Evolutionary conservation across 2,329 filamentous ascomycete genomes (phyloP).

Genomic region (Ophiognomonia clavigignenti-juglandacearum): DNA sequence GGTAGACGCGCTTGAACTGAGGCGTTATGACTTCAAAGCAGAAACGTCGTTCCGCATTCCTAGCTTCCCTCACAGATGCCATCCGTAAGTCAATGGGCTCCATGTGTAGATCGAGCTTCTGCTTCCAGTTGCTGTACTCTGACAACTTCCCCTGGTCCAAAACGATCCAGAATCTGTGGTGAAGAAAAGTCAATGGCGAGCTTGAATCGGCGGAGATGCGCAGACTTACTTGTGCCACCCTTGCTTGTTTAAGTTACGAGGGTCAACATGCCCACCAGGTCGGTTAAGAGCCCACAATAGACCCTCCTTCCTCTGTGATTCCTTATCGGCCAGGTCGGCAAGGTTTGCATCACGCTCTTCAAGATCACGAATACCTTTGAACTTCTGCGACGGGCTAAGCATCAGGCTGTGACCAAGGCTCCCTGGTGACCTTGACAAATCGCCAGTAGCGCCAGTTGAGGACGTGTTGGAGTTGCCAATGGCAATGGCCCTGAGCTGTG

Average conservation of each 20-base stretch:
- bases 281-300: conserved; percentile 90
- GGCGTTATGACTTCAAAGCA: conserved; percentile 99
- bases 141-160: conserved; percentile 94
- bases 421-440: conserved; percentile 54
- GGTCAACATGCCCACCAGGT: conserved; percentile 91
- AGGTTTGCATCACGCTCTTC: conserved; percentile 72
- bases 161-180: conserved; percentile 91
- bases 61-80: conserved; percentile 92
- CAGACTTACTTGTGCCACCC: conserved; percentile 91
- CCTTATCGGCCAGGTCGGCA: conserved; percentile 46
- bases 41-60: conserved; percentile 90
- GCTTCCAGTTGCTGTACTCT: conserved; percentile 99
- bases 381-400: conserved; percentile 57
- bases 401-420: conserved; percentile 41
- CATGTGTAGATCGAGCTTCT: conserved; percentile 93
- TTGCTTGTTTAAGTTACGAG: conserved; percentile 91
- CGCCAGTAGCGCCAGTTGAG: conserved; percentile 27
- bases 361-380: conserved; percentile 88
- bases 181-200: conserved; percentile 14
- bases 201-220: background rate
- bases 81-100: conserved; percentile 96
- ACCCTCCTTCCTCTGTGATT: conserved; percentile 81
- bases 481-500: conserved; percentile 53
- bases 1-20: conserved; percentile 91
- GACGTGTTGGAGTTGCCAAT: conserved; percentile 38